Evolutionary conservation across 306 rosid species (phyloP), one percentile per base, ranked within the genome.

Genomic region (Cicer yamashitae): DNA sequence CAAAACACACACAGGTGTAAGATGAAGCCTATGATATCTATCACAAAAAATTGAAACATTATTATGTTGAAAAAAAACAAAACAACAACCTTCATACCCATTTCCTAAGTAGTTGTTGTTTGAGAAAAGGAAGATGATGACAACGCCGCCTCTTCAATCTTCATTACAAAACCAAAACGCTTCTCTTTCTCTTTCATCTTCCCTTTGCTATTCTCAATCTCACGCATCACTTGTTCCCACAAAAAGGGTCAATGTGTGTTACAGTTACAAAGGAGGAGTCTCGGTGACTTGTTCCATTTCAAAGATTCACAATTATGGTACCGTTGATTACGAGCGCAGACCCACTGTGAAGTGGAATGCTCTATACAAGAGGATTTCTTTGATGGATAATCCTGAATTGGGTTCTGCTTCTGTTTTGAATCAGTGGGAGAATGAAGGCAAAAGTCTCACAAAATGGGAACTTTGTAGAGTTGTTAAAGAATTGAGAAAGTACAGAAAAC

Each of bases 361-460:
- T 4, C 57, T 94, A n/a, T 87, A 83, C 78, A 82, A 77, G 78
- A 90, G 82, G 58, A 89, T 94, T 45, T 85, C 96, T 0, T 61
- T 86, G 58, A 79, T 82, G 85, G 79, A 82, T 17, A 84, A 88
- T 17, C 96, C 93, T 2, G 88, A 92, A 11, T 3, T 83, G 73
- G 89, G 91, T 44, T 86, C 93, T 45, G 84, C 90, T 20, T 76
- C 67, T 62, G 92, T 92, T 40, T 66, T 94, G 81, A 87, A 86
- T 51, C 86, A 84, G 81, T 94, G 97, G 99, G 99, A 94, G 89
- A 89, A 86, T 56, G 87, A 90, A 84, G 93, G 96, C 0, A 90
- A 66, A 70, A 59, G 7, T 48, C 83, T 94, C 66, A 84, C 91
- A 6, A 94, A 90, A 67, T 92, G 96, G 98, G 96, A 90, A 62